Base-by-base conservation (phyloP, 176 grass and related monocot genomes). In the Metroxylon sagu region DNA sequence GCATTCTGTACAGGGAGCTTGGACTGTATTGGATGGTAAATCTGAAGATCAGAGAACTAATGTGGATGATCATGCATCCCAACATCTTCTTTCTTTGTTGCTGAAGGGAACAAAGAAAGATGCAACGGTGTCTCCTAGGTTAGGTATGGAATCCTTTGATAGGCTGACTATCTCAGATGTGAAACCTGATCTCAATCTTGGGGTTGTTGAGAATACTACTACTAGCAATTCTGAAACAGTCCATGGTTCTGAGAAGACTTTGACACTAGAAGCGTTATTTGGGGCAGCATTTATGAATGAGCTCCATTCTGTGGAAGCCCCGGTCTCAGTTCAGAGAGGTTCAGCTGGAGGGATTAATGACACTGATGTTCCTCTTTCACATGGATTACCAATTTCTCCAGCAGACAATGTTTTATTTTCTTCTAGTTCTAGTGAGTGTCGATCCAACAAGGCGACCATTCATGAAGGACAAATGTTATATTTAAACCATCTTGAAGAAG, bases 231-330 rank as follows among this genome's bases (percentile, higher is more conserved):
- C 64, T 61, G 79, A 89, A 53, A 71, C 66, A 31, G 49, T 39
- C 61, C 63, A 64, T 80, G 66, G 74, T 67, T 81, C 88, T 49
- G 84, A 78, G 27, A 81, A 85, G 25, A 89, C 68, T 50, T n/a
- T 83, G 26, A 98, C 88, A 57, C 66, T 93, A 53, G 94, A 92
- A 89, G 71, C 85, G 50, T 74, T 98, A 76, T 98, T 98, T 53
- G 94, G 94, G 26, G 60, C 74, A 26, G 78, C 84, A 60, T 98
- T 98, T 76, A 93, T 98, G 94, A 89, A 79, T 64, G 94, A 92
- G 67, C 94, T 93, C 63, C 84, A 98, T 73, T 98, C 88, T 6
- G 81, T 72, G 80, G 84, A 98, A 61, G 94, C 88, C 53, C 94
- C 94, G 1, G 82, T 93, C 19, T 98, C 94, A 55, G 62, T 79